Percentiles rank a stretch among this genome's conserved stretches.
phyloP scores from a whole-genome alignment of 2,329 filamentous ascomycete species.

The Penicillium sp. region DNA sequence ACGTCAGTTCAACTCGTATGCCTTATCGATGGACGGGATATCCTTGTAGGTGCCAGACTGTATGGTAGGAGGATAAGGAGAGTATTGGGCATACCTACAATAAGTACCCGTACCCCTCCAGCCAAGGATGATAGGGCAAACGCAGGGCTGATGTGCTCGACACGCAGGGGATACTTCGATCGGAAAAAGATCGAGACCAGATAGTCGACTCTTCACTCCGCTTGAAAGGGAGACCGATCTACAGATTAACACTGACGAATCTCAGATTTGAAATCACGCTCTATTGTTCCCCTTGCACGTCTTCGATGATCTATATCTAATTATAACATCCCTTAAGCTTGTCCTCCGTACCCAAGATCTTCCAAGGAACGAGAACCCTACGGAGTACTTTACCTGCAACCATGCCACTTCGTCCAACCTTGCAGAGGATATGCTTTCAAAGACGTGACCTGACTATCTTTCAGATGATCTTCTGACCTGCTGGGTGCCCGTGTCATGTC shows the following conservation, averaged over 20 bases:
- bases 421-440: conserved; percentile 1
- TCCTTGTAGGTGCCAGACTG: neutral
- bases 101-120: neutral
- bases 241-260: neutral
- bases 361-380: neutral
- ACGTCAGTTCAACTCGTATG: neutral
- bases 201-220: neutral
- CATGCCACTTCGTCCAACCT: neutral
- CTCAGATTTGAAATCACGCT: neutral
- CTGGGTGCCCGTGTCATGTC: neutral
- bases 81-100: neutral
- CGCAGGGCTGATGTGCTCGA: neutral
- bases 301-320: neutral
- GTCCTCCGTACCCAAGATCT: neutral
- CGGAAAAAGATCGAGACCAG: neutral
- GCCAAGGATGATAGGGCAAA: neutral
- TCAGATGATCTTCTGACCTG: conserved; percentile 2
- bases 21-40: neutral
- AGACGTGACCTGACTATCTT: neutral
- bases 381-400: neutral
- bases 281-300: neutral
- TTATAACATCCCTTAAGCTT: neutral
- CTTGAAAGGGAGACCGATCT: neutral
- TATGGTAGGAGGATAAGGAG: neutral
- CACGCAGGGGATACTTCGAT: conserved; percentile 2